phyloP scores from a whole-genome alignment of 331 rosid species.

The Stylosanthes scabra region DNA sequence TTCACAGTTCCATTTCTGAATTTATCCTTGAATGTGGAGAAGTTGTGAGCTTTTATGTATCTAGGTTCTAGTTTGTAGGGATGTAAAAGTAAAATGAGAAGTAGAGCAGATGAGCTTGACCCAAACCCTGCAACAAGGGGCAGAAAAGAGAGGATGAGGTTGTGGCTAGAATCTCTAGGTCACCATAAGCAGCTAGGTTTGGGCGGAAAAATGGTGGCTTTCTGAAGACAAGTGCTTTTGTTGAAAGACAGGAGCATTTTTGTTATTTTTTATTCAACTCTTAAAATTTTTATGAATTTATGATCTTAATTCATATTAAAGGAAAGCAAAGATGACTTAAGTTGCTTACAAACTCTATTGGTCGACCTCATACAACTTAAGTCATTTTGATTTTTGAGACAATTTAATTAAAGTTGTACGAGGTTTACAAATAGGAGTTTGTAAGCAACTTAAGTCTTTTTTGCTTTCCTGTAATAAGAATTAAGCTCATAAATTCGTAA shows the following conservation, averaged over 20 bases:
- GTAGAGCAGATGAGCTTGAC: not conserved
- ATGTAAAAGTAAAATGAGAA: not conserved
- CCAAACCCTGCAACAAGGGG: not conserved
- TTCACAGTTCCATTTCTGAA: not conserved
- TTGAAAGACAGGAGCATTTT: not conserved
- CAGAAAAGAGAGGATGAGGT: not conserved
- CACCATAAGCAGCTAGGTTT: not conserved
- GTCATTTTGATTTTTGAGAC: too few relatives aligned
- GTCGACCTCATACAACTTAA: too few relatives aligned
- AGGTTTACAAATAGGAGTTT: too few relatives aligned
- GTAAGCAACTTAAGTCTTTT: too few relatives aligned
- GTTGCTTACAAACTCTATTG: too few relatives aligned
- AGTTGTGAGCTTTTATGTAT: slow-evolving; percentile 6
- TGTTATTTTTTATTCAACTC: too few relatives aligned
- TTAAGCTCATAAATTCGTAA: too few relatives aligned
- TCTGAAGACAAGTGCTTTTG: not conserved
- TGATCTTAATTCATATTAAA: too few relatives aligned
- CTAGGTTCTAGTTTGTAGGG: slow-evolving; percentile 22
- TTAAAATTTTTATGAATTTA: too few relatives aligned
- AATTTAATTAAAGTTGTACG: too few relatives aligned
- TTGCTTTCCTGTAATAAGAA: too few relatives aligned
- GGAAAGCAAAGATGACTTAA: too few relatives aligned
- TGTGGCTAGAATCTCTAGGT: not conserved
- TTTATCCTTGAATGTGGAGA: slow-evolving; percentile 24
- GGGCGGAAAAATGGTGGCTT: not conserved